These are phyloP conservation scores for Gossypium trilobum DNA, from an alignment of 441 rosid species.

Conservation along the genomic window DNA sequence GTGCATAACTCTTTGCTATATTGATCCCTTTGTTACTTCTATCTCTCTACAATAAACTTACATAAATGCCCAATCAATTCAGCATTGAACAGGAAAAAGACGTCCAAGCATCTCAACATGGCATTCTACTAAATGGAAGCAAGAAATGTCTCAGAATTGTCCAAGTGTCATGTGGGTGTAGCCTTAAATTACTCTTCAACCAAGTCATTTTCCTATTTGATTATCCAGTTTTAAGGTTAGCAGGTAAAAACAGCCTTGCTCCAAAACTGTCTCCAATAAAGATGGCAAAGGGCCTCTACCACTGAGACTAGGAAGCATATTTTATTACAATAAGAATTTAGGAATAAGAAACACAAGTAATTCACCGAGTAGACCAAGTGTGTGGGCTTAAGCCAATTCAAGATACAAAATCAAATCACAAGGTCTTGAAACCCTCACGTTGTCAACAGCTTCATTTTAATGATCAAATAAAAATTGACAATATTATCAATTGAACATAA, in stretches of 20 bases:
- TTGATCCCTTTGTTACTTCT: not conserved
- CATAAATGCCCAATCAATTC: not conserved
- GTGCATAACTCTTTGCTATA: not conserved
- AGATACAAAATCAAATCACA: conserved; percentile 1
- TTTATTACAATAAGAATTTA: not conserved
- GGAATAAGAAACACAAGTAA: not conserved
- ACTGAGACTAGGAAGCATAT: not conserved
- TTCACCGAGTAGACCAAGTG: not conserved
- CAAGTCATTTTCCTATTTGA: not conserved
- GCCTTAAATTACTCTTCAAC: not conserved
- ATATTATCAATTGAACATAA: not conserved
- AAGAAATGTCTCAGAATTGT: not conserved
- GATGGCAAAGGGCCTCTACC: not conserved
- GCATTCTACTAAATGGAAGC: not conserved
- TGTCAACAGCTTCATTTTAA: not conserved
- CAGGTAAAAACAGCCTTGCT: not conserved
- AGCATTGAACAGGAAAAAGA: not conserved
- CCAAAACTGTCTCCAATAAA: not conserved
- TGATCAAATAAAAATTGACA: not conserved
- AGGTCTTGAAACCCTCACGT: not conserved
- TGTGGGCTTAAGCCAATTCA: not conserved
- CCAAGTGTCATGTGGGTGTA: not conserved
- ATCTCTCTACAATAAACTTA: not conserved
- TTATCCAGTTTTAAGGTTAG: not conserved
- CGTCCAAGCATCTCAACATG: not conserved